These are phyloP conservation scores for Sparassis latifolia DNA, from an alignment of 1,284 basidiomycete species.

Conservation along the genomic window DNA sequence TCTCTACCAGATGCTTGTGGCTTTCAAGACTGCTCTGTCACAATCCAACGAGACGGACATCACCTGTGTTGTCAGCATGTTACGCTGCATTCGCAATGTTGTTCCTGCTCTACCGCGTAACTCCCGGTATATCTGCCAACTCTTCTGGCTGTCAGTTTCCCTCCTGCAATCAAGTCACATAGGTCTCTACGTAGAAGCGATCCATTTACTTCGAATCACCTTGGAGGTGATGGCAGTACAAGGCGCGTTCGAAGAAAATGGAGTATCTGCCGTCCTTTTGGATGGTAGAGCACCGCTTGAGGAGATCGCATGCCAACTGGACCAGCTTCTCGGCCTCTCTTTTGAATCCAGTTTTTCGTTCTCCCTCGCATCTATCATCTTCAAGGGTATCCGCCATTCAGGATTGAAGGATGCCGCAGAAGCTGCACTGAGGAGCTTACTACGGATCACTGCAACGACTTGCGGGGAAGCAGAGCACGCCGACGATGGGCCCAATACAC, in stretches of 20 bases:
- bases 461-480: conserved; percentile 31
- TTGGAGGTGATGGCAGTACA: conserved; percentile 63
- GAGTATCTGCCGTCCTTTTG: conserved; percentile 55
- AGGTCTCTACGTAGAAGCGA: conserved; percentile 68
- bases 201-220: conserved; percentile 57
- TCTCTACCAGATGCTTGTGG: conserved; percentile 84
- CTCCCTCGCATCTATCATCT: conserved; percentile 74
- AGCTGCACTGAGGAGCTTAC: conserved; percentile 47
- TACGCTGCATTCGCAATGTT: conserved; percentile 76
- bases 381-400: conserved; percentile 78
- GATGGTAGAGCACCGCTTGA: conserved; percentile 61
- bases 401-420: conserved; percentile 56
- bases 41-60: conserved; percentile 66
- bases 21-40: conserved; percentile 61
- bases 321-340: conserved; percentile 67
- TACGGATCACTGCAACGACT: conserved; percentile 50
- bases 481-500: conserved; percentile 31
- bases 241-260: conserved; percentile 45
- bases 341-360: conserved; percentile 81
- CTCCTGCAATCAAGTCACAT: conserved; percentile 74
- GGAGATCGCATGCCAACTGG: conserved; percentile 68
- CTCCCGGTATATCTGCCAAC: conserved; percentile 66
- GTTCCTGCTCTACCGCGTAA: conserved; percentile 62
- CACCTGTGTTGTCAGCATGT: conserved; percentile 78
- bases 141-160: conserved; percentile 85